Base-by-base conservation (phyloP, 2,329 filamentous ascomycete species). In the Fusarium stilboides region DNA sequence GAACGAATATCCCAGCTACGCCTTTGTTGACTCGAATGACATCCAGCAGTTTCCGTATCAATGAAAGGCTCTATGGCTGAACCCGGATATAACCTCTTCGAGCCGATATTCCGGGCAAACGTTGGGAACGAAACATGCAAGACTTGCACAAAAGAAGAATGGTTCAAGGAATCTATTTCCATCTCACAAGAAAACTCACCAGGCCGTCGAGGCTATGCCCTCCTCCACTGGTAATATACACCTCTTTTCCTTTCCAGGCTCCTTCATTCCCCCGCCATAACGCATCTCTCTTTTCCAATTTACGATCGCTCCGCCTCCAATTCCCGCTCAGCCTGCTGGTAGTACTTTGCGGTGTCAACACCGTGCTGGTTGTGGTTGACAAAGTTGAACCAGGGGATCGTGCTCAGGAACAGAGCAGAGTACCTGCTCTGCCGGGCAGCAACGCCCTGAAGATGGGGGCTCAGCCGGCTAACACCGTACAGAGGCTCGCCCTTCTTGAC, bases 311-410 rank as follows among this genome's bases (percentile, higher is more conserved):
- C 94, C 39, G 90, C 91, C 83, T 97, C 96, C 76, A 99, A 83
- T 81, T 99, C 96, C 80, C 91, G 87, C 86, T 99, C 96, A 9
- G 96, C 96, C 80, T 97, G 94, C 79, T 91, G 91, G 82, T 97
- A 99, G 85, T 99, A 99, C 85, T 99, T 99, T 70, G 95, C 94
- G 33, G 96, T 99, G 80, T 99, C 96, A 62, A 99, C 93, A 74
- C 96, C 96, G 80, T 99, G 96, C 88, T 97, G 85, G 78, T 89
- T 91, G 83, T 99, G 96, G 83, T 99, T 98, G 77, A 97, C 95
- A 83, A 99, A 92, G 86, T 99, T 99, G 84, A 97, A 95, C 96
- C 94, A 98, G 39, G 95, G 94, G 58, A 99, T 84, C 56, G 95
- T 89, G 77, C 94, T 92, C 71, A 93, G 84, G 81, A 95, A 96